A percentile compares a stretch with the other conserved stretches of the same genome.
Conservation (phyloP, 208 protist genomes). For the Leishmania amazonensis region DNA sequence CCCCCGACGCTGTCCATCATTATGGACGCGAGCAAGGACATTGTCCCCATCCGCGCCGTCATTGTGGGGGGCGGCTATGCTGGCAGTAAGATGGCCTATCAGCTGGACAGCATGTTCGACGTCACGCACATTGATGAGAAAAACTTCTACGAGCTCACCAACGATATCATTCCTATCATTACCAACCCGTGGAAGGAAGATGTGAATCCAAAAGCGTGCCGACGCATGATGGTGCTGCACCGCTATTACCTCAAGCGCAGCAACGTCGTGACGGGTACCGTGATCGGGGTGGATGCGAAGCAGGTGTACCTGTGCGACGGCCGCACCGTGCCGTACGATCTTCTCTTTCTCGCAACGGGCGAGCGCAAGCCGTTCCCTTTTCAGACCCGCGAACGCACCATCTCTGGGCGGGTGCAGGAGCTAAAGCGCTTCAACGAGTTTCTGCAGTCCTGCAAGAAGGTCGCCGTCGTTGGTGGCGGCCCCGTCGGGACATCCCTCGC, state of each 20-base stretch:
- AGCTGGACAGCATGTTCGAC: constrained; percentile 88
- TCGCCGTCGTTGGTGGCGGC: constrained; percentile 85
- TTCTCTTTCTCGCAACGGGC: constrained; percentile 77
- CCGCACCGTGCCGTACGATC: constrained; percentile 73
- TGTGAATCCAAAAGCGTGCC: constrained; percentile 65
- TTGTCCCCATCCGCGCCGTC: constrained; percentile 71
- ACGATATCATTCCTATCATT: constrained; percentile 81
- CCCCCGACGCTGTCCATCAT: constrained; percentile 68
- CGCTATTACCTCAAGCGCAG: constrained; percentile 86
- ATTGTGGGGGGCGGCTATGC: constrained; percentile 86
- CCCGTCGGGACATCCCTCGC: constrained; percentile 78
- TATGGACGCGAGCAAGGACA: constrained; percentile 82
- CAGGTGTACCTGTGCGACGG: constrained; percentile 71
- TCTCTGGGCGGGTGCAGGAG: constrained; percentile 77
- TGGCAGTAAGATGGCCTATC: constrained; percentile 72
- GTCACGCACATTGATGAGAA: constrained; percentile 89
- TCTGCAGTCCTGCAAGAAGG: constrained; percentile 67
- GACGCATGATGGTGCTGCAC: constrained; percentile 78
- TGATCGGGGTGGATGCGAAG: constrained; percentile 66
- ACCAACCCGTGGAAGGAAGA: constrained; percentile 64
- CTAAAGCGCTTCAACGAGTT: constrained; percentile 79
- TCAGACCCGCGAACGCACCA: constrained; percentile 63
- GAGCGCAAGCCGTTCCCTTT: constrained; percentile 86
- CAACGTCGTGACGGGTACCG: constrained; percentile 86
- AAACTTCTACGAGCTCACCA: constrained; percentile 88